phyloP scores from a whole-genome alignment of 768 basidiomycete genomes.

The Tylopilus felleus region DNA sequence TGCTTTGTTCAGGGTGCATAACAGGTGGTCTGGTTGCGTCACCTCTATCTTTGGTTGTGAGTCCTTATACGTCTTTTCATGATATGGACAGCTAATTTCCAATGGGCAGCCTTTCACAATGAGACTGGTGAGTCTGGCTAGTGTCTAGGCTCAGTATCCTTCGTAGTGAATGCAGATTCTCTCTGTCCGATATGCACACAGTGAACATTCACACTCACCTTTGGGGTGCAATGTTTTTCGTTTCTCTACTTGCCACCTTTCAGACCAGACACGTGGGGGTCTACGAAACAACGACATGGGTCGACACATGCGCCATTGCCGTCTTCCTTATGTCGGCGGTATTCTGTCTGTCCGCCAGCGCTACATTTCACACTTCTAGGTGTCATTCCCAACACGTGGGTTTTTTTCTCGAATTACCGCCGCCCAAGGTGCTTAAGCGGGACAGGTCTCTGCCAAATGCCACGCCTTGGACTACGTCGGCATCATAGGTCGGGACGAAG shows the following conservation, averaged over 20 bases:
- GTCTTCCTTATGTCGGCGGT: conserved; percentile 69
- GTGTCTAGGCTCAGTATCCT: not conserved
- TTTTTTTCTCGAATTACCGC: not conserved
- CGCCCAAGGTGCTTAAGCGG: not conserved
- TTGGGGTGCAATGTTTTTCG: conserved; percentile 62
- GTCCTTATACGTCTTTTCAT: conserved; percentile 27
- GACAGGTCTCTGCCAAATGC: conserved; percentile 56
- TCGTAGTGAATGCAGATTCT: conserved; percentile 1
- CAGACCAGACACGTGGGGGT: conserved; percentile 47
- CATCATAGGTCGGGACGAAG: conserved; percentile 52
- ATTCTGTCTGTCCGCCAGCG: conserved; percentile 70
- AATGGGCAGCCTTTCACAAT: conserved; percentile 64
- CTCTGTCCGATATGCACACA: conserved; percentile 28
- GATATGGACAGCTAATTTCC: conserved; percentile 4
- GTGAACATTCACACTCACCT: conserved; percentile 89
- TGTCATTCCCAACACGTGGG: conserved; percentile 72
- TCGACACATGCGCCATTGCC: conserved; percentile 55
- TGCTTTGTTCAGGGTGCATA: conserved; percentile 44
- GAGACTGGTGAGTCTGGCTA: conserved; percentile 53
- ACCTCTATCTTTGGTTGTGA: conserved; percentile 65
- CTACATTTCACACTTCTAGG: conserved; percentile 66
- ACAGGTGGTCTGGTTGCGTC: conserved; percentile 61
- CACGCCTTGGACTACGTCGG: conserved; percentile 76
- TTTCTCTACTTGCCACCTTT: conserved; percentile 52
- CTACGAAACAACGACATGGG: conserved; percentile 55